phyloP scores from a whole-genome alignment of 768 basidiomycete species.

The Boletus sp. region DNA sequence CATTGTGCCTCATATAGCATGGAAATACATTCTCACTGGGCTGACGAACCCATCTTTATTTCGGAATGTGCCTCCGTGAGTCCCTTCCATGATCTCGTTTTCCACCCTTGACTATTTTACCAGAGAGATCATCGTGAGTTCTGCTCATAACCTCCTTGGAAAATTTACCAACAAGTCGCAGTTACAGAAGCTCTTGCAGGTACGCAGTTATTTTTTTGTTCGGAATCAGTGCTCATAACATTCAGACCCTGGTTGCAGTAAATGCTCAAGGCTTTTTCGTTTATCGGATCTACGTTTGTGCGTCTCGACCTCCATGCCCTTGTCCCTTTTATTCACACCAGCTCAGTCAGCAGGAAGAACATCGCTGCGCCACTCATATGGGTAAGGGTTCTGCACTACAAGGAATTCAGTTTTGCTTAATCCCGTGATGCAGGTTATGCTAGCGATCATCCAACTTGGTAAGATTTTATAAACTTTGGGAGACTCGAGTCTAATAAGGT shows the following conservation, averaged over 20 bases:
- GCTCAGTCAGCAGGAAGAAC: conserved; percentile 8
- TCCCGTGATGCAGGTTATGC: background rate
- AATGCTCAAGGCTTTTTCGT: conserved; percentile 10
- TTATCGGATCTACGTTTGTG: conserved; percentile 11
- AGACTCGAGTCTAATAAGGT: background rate
- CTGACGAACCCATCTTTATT: background rate
- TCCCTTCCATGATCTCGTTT: background rate
- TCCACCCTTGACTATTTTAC: background rate
- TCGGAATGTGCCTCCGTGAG: background rate
- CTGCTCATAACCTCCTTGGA: background rate
- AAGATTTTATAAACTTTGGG: background rate
- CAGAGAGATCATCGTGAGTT: conserved; percentile 10
- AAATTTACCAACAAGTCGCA: background rate
- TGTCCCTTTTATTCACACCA: background rate
- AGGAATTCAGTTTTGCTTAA: background rate
- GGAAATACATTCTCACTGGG: conserved; percentile 4
- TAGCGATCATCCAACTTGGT: conserved; percentile 8
- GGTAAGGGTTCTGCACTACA: background rate
- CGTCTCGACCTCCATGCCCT: background rate
- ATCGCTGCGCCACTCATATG: conserved; percentile 5
- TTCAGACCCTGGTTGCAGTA: conserved; percentile 3
- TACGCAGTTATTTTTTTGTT: background rate
- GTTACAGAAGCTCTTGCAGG: conserved; percentile 6
- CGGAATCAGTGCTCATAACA: background rate
- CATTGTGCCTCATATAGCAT: background rate